A percentile compares a stretch with the other conserved stretches of the same genome.
phyloP scores from a whole-genome alignment of 140 eudicot genomes.

The Oenanthe javanica region DNA sequence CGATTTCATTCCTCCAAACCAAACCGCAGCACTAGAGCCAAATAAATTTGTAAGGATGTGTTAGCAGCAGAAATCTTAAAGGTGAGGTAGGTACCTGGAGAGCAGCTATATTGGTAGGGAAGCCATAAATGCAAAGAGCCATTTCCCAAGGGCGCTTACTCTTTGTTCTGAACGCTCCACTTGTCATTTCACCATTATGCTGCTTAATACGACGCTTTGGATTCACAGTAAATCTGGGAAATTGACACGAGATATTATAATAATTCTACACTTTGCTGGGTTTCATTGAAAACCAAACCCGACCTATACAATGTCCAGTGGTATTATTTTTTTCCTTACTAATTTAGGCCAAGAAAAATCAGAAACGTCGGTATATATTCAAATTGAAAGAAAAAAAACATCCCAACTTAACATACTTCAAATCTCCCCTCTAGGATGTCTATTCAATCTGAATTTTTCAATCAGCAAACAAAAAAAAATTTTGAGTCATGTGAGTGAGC shows the following conservation, averaged over 20 bases:
- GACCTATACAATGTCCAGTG: too few species aligned
- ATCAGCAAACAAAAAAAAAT: too few species aligned
- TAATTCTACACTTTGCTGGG: not conserved
- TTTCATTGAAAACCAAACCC: not conserved
- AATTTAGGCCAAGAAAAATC: not conserved
- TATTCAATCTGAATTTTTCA: too few species aligned
- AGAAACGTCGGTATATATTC: not conserved
- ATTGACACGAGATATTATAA: not conserved
- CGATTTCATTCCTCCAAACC: too few species aligned
- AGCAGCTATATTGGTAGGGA: constrained; percentile 78
- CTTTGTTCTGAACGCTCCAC: constrained; percentile 84
- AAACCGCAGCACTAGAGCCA: not conserved
- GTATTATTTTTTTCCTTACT: too few species aligned
- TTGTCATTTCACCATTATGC: constrained; percentile 75
- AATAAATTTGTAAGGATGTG: not conserved
- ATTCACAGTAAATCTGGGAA: constrained; percentile 67
- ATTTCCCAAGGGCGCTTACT: constrained; percentile 94
- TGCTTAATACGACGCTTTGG: constrained; percentile 82
- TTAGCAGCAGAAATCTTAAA: not conserved
- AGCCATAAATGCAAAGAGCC: constrained; percentile 89
- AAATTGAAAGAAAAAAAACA: too few species aligned
- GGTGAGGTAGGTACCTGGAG: constrained; percentile 54
- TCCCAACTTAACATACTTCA: too few species aligned
- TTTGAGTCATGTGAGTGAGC: too few species aligned
- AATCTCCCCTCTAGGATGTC: too few species aligned